Evolutionary conservation across 1,284 basidiomycete genomes (phyloP).

Genomic region (Caloboletus firmus): DNA sequence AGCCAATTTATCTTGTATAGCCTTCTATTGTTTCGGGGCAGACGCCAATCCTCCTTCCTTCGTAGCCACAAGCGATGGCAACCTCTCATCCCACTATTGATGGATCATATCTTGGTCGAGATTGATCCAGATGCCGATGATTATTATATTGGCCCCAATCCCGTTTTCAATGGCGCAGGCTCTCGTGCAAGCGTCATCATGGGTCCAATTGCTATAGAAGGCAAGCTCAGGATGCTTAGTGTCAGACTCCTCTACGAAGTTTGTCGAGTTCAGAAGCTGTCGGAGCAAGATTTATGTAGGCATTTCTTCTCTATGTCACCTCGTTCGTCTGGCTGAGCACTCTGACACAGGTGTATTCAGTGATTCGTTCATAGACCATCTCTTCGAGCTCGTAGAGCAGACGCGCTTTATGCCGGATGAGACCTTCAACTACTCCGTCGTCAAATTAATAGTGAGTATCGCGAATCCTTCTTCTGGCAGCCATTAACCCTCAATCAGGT

Average conservation of each 20-base stretch:
- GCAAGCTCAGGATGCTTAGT: conserved; percentile 70
- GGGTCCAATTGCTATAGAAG: conserved; percentile 73
- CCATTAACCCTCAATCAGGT: conserved; percentile 48
- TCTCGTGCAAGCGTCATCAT: conserved; percentile 40
- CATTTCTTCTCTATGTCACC: conserved; percentile 13
- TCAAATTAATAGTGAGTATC: conserved; percentile 80
- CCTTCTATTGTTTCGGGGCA: conserved; percentile 75
- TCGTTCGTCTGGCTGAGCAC: conserved; percentile 5
- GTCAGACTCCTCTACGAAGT: conserved; percentile 86
- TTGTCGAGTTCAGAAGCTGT: conserved; percentile 84
- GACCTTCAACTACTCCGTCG: conserved; percentile 89
- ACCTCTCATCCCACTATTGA: conserved; percentile 76
- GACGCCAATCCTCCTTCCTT: conserved; percentile 67
- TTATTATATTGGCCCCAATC: conserved; percentile 47
- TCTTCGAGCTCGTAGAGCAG: conserved; percentile 94
- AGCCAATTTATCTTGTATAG: conserved; percentile 79
- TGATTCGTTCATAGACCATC: conserved; percentile 82
- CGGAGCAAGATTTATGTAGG: conserved; percentile 72
- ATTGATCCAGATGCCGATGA: conserved; percentile 69
- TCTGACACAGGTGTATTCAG: conserved; percentile 65
- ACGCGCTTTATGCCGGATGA: conserved; percentile 90
- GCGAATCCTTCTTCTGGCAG: neutral
- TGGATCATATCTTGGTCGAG: conserved; percentile 74
- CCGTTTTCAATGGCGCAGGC: conserved; percentile 36
- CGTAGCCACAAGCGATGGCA: conserved; percentile 81